Evolutionary conservation across 2,329 filamentous ascomycete genomes (phyloP), one percentile per base, ranked within the genome.

Genomic region (Claviceps paspali): DNA sequence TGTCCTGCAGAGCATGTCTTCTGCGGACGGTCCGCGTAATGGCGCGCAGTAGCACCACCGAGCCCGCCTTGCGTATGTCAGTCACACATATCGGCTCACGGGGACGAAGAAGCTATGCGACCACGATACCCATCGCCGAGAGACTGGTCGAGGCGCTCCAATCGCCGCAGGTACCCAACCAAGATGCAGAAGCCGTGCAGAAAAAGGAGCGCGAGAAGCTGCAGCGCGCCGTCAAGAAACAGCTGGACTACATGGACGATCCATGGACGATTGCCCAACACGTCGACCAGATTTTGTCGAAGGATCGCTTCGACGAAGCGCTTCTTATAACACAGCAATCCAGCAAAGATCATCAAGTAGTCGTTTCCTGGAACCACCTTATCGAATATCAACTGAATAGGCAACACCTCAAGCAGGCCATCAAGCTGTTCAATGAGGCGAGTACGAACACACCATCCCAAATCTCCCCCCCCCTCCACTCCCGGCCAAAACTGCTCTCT

Each of bases 361-460:
- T 73, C 4, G 86, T 92, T 40, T 77, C 81, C 41, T 98, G 88
- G 87, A 96, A 96, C 57, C 73, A 82, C 51, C 58, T 94, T 31
- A 78, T 98, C 39, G 70, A 79, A 40, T 75, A 85, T 55, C 65
- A 74, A 43, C 61, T 95, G 54, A 59, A 68, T 29, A 63, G 74
- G 18, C 64, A 72, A 29, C 67, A 68, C 36, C 56, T 85, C 24
- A 67, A 68, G 41, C 61, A 65, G 15, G 87, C 82, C 14, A 60
- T 93, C 40, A 86, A 82, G 59, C 64, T 85, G n/a, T 95, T 77
- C 62, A 94, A 95, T 56, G 88, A 96, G 56, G 81, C 82, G 56
- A 44, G 65, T 41, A 19, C 11, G 34, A 31, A 22, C 7, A 6
- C 12, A 26, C 9, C 3, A 26, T 6, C 23, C 9, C 23, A 5